Evolutionary conservation across 345 rosid species (phyloP).

Genomic region (Pistacia vera): DNA sequence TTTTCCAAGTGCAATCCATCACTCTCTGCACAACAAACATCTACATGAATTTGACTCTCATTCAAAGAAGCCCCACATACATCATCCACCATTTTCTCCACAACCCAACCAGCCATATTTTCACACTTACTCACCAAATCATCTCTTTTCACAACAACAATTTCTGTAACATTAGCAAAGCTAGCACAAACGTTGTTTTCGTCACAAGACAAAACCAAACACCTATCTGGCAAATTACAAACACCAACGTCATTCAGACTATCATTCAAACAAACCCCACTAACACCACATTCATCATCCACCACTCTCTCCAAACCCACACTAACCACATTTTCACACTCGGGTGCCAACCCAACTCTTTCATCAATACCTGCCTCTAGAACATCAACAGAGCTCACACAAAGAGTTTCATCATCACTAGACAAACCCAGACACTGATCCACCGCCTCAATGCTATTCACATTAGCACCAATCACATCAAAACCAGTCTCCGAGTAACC

Average conservation of each 20-base stretch:
- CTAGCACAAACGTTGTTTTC: background rate
- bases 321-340: constrained; percentile 10
- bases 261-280: constrained; percentile 11
- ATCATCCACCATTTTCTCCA: constrained; percentile 12
- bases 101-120: background rate
- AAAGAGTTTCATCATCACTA: constrained; percentile 21
- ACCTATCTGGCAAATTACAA: constrained; percentile 7
- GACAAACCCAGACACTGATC: constrained; percentile 24
- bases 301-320: constrained; percentile 6
- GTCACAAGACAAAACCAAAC: constrained; percentile 5
- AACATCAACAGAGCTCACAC: constrained; percentile 17
- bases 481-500: constrained; percentile 17
- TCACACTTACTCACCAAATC: constrained; percentile 7
- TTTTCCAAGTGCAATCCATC: constrained; percentile 21
- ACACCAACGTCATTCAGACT: constrained; percentile 9
- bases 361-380: background rate
- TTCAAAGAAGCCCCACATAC: constrained; percentile 15
- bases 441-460: constrained; percentile 17
- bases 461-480: constrained; percentile 28
- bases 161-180: constrained; percentile 7
- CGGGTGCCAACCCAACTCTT: constrained; percentile 3
- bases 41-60: constrained; percentile 8
- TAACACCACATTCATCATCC: constrained; percentile 10
- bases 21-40: constrained; percentile 13
- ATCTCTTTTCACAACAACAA: constrained; percentile 12